These are phyloP conservation scores for Trichophyton schoenleinii DNA, from an alignment of 2,329 filamentous ascomycete genomes.

Conservation along the genomic window DNA sequence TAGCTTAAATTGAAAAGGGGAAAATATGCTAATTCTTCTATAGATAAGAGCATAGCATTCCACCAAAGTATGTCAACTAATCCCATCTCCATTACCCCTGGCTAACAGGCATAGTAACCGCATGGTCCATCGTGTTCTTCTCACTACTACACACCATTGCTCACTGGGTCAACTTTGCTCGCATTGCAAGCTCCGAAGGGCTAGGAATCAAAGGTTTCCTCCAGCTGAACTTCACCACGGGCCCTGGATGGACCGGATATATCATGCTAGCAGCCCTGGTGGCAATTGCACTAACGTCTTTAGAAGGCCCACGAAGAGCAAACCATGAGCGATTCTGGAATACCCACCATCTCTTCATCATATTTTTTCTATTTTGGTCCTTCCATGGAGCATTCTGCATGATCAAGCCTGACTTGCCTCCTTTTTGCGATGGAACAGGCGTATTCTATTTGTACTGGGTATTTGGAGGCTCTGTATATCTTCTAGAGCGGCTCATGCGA, in stretches of 20 bases:
- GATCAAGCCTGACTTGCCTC: conserved; percentile 72
- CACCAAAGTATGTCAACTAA: conserved; percentile 46
- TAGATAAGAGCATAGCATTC: conserved; percentile 76
- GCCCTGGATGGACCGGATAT: conserved; percentile 76
- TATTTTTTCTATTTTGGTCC: conserved; percentile 88
- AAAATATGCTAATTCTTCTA: background rate
- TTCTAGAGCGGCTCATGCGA: conserved; percentile 64
- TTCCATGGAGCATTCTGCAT: conserved; percentile 81
- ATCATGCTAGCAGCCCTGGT: conserved; percentile 69
- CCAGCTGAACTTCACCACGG: conserved; percentile 62
- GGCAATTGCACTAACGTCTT: conserved; percentile 64
- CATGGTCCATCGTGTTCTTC: conserved; percentile 81
- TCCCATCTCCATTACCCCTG: background rate
- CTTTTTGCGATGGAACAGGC: conserved; percentile 56
- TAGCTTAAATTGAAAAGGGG: background rate
- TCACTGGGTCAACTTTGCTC: conserved; percentile 77
- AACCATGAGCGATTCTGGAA: conserved; percentile 90
- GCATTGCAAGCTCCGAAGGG: conserved; percentile 60
- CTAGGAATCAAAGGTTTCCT: conserved; percentile 68
- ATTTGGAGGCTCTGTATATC: conserved; percentile 68
- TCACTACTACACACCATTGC: conserved; percentile 77
- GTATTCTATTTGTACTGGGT: conserved; percentile 89
- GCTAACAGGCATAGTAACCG: conserved; percentile 39
- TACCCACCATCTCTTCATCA: conserved; percentile 73
- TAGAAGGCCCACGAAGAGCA: conserved; percentile 63